Evolutionary conservation across 805 yeast species (phyloP).

Genomic region (Kluyveromyces aestuarii): DNA sequence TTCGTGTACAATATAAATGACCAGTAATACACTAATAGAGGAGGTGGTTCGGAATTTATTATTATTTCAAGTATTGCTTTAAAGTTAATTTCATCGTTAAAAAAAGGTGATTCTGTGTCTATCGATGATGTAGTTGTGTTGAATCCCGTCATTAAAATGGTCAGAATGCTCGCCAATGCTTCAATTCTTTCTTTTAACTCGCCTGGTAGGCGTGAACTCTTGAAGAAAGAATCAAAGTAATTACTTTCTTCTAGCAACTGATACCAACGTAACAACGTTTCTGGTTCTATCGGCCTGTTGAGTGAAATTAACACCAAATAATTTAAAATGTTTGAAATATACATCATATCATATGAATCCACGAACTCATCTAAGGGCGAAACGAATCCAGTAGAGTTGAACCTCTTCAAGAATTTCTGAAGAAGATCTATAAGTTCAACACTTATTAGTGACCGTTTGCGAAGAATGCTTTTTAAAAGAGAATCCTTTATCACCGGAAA

Average conservation of each 20-base stretch:
- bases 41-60: constrained; percentile 30
- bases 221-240: constrained; percentile 15
- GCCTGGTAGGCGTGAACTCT: constrained; percentile 3
- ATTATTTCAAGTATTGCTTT: constrained; percentile 34
- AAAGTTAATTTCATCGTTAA: constrained; percentile 34
- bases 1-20: constrained; percentile 50
- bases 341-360: constrained; percentile 26
- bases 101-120: constrained; percentile 30
- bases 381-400: background rate
- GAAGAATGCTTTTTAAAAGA: constrained; percentile 12
- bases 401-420: constrained; percentile 1
- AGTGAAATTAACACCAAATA: constrained; percentile 33
- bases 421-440: constrained; percentile 13
- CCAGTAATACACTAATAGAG: constrained; percentile 58
- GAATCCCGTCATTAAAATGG: constrained; percentile 49
- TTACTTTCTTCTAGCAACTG: constrained; percentile 33
- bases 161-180: constrained; percentile 39
- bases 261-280: constrained; percentile 44
- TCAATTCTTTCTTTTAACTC: constrained; percentile 29
- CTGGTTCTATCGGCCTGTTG: constrained; percentile 28
- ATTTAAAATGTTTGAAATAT: constrained; percentile 29
- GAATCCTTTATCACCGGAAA: constrained; percentile 17
- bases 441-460: constrained; percentile 16
- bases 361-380: constrained; percentile 13
- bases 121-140: constrained; percentile 39